Percentiles rank a stretch among this genome's conserved stretches.
phyloP scores from a whole-genome alignment of 495 filamentous ascomycete genomes.

The Penicillium dipodomyicola region DNA sequence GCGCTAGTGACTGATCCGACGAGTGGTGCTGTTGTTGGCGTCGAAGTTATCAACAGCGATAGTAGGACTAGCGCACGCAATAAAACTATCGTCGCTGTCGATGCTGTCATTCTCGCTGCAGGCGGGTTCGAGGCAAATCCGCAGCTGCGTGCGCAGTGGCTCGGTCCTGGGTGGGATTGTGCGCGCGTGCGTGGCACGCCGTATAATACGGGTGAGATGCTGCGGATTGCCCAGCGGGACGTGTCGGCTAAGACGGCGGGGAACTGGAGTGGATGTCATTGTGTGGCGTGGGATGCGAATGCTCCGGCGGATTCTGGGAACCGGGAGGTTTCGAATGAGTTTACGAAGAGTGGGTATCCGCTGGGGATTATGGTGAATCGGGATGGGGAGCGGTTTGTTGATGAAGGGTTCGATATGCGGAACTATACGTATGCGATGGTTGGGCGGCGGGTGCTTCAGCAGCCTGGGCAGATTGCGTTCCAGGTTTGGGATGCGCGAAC shows the following conservation, averaged over 20 bases:
- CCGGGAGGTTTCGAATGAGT: conserved; percentile 56
- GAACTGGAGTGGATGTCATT: conserved; percentile 62
- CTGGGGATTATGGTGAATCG: conserved; percentile 61
- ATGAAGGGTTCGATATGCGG: conserved; percentile 60
- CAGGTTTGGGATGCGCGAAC: conserved; percentile 59
- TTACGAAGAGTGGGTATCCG: conserved; percentile 65
- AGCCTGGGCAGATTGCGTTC: conserved; percentile 55
- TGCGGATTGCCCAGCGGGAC: conserved; percentile 50
- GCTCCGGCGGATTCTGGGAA: conserved; percentile 50
- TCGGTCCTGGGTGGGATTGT: conserved; percentile 60
- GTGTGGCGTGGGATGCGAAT: conserved; percentile 61
- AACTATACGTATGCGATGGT: conserved; percentile 66
- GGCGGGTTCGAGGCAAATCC: conserved; percentile 63
- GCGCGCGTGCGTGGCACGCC: conserved; percentile 59
- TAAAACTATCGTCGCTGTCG: conserved; percentile 29
- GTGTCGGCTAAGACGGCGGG: conserved; percentile 48
- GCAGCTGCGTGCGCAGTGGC: conserved; percentile 51
- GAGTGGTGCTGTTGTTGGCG: conserved; percentile 34
- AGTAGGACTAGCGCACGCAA: background rate
- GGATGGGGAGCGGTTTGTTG: conserved; percentile 57
- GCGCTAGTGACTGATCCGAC: conserved; percentile 36
- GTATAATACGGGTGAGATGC: conserved; percentile 56
- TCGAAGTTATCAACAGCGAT: conserved; percentile 5
- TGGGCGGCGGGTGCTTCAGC: conserved; percentile 53
- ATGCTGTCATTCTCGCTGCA: conserved; percentile 52